phyloP scores from a whole-genome alignment of 768 basidiomycete species.

The Infundibulicybe gibba region DNA sequence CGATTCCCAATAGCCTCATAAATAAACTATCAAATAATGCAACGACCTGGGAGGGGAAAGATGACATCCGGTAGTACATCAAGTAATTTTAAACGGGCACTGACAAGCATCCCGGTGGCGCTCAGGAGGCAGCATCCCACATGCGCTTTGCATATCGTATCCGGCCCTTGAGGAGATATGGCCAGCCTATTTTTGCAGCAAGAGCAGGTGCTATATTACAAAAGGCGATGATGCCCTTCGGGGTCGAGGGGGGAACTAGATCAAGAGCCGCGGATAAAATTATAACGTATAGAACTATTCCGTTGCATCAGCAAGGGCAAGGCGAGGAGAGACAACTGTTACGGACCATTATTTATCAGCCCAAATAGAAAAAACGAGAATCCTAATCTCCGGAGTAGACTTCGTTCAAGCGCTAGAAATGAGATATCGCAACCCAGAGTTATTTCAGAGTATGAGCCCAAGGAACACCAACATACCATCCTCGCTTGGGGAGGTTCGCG shows the following conservation, averaged over 20 bases:
- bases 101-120: conserved; percentile 83
- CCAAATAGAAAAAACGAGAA: conserved; percentile 89
- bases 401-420: conserved; percentile 22
- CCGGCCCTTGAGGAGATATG: conserved; percentile 82
- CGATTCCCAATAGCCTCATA: conserved; percentile 76
- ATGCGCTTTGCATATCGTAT: conserved; percentile 80
- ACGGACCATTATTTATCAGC: conserved; percentile 83
- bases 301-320: conserved; percentile 1
- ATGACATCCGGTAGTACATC: not conserved
- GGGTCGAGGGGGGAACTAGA: conserved; percentile 86
- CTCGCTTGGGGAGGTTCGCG: too few relatives aligned
- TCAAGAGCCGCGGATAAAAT: conserved; percentile 96
- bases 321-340: not conserved
- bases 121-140: conserved; percentile 73
- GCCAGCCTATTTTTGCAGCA: conserved; percentile 86
- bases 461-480: too few relatives aligned
- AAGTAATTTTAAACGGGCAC: conserved; percentile 19
- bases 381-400: conserved; percentile 34
- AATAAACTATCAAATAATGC: conserved; percentile 63
- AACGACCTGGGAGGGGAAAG: conserved; percentile 51
- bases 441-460: too few relatives aligned
- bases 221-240: conserved; percentile 92
- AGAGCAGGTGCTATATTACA: conserved; percentile 93
- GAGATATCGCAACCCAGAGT: too few relatives aligned
- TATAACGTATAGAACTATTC: conserved; percentile 86